Evolutionary conservation across 805 yeast species (phyloP).

Genomic region (Wickerhamiella lipophila): DNA sequence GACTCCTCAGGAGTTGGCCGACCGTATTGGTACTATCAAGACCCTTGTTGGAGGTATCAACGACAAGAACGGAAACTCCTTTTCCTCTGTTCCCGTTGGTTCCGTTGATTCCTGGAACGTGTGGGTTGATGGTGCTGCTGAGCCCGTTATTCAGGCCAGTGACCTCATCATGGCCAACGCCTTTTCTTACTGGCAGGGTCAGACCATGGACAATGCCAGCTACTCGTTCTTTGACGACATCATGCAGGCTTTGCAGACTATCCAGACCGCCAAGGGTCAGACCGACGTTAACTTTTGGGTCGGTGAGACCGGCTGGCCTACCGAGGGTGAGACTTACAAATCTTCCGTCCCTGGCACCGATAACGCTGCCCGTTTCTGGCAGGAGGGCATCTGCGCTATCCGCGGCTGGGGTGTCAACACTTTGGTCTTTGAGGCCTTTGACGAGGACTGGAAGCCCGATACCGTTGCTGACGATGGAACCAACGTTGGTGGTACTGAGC

Average conservation of each 20-base stretch:
- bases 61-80: constrained; percentile 74
- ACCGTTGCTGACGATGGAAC: constrained; percentile 49
- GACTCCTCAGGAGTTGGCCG: constrained; percentile 62
- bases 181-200: constrained; percentile 98
- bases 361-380: constrained; percentile 75
- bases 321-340: constrained; percentile 65
- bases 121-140: constrained; percentile 63
- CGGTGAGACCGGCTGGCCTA: constrained; percentile 98
- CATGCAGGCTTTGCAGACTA: constrained; percentile 88
- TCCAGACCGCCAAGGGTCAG: constrained; percentile 77
- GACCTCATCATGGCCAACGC: constrained; percentile 89
- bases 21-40: constrained; percentile 50
- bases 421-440: constrained; percentile 86
- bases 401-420: constrained; percentile 95
- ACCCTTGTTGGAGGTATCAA: constrained; percentile 44
- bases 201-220: constrained; percentile 66
- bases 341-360: constrained; percentile 50
- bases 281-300: constrained; percentile 85
- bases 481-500: constrained; percentile 65
- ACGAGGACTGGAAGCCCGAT: constrained; percentile 87
- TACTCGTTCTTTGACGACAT: constrained; percentile 92
- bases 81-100: constrained; percentile 64
- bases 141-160: constrained; percentile 62
- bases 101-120: constrained; percentile 95
- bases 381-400: constrained; percentile 79